Evolutionary conservation across 345 rosid genomes (phyloP).

Genomic region (Boechera divaricarpa): DNA sequence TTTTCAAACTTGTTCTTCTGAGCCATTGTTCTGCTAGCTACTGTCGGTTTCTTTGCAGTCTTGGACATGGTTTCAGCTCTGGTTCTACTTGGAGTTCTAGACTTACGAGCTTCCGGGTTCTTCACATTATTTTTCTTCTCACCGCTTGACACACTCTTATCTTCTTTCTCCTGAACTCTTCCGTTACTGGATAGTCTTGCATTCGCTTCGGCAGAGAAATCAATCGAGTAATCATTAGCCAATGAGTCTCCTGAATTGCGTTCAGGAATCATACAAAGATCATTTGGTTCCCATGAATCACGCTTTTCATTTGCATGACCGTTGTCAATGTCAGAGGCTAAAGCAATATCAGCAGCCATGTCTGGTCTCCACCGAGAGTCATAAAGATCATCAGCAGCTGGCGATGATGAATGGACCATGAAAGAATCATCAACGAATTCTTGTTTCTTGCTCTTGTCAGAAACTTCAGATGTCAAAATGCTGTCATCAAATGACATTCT

Average conservation of each 20-base stretch:
- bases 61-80: slow-evolving; percentile 51
- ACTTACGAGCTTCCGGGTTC: slow-evolving; percentile 45
- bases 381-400: slow-evolving; percentile 49
- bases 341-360: slow-evolving; percentile 62
- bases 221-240: slow-evolving; percentile 57
- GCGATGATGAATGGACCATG: slow-evolving; percentile 62
- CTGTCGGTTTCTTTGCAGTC: slow-evolving; percentile 54
- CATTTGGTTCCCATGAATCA: slow-evolving; percentile 59
- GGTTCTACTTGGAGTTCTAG: slow-evolving; percentile 46
- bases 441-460: slow-evolving; percentile 51
- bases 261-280: slow-evolving; percentile 71
- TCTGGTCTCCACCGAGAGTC: slow-evolving; percentile 70
- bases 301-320: slow-evolving; percentile 44
- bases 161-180: slow-evolving; percentile 42
- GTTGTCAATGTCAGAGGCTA: slow-evolving; percentile 48
- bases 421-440: slow-evolving; percentile 69
- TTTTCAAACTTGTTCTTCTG: slow-evolving; percentile 85
- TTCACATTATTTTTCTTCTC: slow-evolving; percentile 49
- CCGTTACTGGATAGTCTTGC: slow-evolving; percentile 47
- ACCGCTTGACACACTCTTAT: slow-evolving; percentile 45
- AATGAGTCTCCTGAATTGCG: slow-evolving; percentile 59
- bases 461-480: slow-evolving; percentile 39
- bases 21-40: slow-evolving; percentile 56
- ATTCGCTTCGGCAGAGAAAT: slow-evolving; percentile 60
- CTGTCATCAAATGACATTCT: slow-evolving; percentile 52